Base-by-base conservation (phyloP, 73 alveolate species). In the Urostyla sp. region DNA sequence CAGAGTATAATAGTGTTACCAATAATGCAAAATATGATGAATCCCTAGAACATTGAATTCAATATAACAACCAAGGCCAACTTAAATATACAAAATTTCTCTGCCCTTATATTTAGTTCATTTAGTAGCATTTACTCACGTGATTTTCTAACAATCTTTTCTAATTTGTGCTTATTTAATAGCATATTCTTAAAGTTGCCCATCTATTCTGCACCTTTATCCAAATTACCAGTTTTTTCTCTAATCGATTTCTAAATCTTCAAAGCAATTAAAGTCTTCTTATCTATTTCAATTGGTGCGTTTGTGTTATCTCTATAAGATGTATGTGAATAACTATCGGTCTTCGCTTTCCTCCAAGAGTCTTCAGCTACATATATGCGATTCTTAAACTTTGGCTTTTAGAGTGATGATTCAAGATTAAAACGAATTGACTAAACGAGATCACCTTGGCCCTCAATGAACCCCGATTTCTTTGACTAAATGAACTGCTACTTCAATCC, bases 1-100 rank as follows among this genome's bases (percentile, higher is more conserved):
- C 75, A 45, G 5, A 52, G 45, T 1, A 57, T 66, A 13, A 78
- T 49, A 8, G 89, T 61, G 44, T 78, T 78, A 5, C 60, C 66
- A 5, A 63, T 10, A 21, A 78, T 78, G 21, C 44, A 5, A 11
- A 61, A 0, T 5, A 78, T 48, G 3, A 63, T 63, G 2, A 78
- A 16, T 26, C 30, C 8, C 31, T 27, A 50, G 75, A 78, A 78
- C 40, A 21, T 20, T 20, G 16, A 15, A 34, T 60, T 44, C 16
- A n/a, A 5, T 1, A 24, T 44, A 15, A 78, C 32, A 3, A 45
- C 30, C 27, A 63, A 48, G 53, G 74, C 60, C 20, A 38, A 4
- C 36, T 31, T 23, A 59, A 20, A 75, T 3, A 75, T 27, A 16
- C 13, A 20, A 30, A 20, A 20, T 28, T 57, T 38, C 24, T 38